Percentiles rank a stretch among this genome's conserved stretches.
Evolutionary conservation across 371 early-diverging fungal genomes (phyloP).

Genomic region (Gilbertella persicaria): DNA sequence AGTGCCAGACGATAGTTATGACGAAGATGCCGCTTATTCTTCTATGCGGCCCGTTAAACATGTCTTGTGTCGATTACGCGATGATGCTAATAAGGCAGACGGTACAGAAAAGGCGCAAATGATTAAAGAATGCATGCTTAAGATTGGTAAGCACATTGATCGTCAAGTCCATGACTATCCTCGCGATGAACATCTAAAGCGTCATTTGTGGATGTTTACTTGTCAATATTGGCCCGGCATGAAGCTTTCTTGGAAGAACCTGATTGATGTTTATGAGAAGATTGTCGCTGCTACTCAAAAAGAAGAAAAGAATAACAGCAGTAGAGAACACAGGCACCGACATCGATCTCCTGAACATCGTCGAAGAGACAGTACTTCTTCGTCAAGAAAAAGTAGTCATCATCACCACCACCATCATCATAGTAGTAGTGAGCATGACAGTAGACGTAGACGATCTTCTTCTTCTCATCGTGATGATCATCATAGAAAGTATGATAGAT

Average conservation of each 20-base stretch:
- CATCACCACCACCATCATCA: neutral
- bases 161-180: slow-evolving; percentile 18
- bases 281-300: slow-evolving; percentile 18
- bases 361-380: neutral
- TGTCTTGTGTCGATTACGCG: slow-evolving; percentile 31
- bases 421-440: neutral
- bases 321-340: neutral
- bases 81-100: slow-evolving; percentile 49
- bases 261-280: slow-evolving; percentile 59
- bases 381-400: slow-evolving; percentile 3
- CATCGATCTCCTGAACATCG: neutral
- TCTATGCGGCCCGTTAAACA: slow-evolving; percentile 24
- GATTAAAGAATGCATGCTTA: slow-evolving; percentile 59
- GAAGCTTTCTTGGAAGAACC: slow-evolving; percentile 46
- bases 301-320: neutral
- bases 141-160: slow-evolving; percentile 66
- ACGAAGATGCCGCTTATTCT: slow-evolving; percentile 13
- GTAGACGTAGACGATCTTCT: slow-evolving; percentile 10
- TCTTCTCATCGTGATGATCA: slow-evolving; percentile 10
- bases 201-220: slow-evolving; percentile 65
- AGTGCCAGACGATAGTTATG: slow-evolving; percentile 5
- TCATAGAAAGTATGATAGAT: slow-evolving; percentile 1
- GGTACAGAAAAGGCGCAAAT: slow-evolving; percentile 59
- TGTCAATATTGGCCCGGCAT: slow-evolving; percentile 64
- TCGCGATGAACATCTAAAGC: slow-evolving; percentile 13